Percentiles rank a stretch among this genome's conserved stretches.
Evolutionary conservation across 441 rosid species (phyloP).

Genomic region (Populus tomentosa): DNA sequence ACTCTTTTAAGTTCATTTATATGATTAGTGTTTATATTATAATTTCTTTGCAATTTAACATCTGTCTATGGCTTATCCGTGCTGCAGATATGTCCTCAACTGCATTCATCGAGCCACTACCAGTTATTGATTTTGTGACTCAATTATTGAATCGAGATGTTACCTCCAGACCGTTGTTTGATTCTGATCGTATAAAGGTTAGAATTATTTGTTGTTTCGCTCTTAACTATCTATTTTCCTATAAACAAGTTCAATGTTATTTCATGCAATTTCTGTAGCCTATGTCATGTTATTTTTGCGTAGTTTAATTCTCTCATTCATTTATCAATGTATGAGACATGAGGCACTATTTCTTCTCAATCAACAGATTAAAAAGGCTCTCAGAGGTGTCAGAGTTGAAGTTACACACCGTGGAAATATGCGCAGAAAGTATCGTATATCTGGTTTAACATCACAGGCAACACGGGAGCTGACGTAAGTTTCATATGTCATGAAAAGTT

Average conservation of each 20-base stretch:
- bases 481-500: slow-evolving; percentile 2
- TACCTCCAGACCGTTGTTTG: slow-evolving; percentile 66
- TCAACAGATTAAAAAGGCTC: slow-evolving; percentile 84
- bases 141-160: slow-evolving; percentile 67
- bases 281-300: neutral
- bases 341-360: slow-evolving; percentile 8
- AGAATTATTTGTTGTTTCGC: neutral
- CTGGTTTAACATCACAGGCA: slow-evolving; percentile 86
- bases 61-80: neutral
- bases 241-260: neutral
- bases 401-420: slow-evolving; percentile 95
- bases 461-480: slow-evolving; percentile 89
- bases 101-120: slow-evolving; percentile 86
- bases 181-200: slow-evolving; percentile 95
- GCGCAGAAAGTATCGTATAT: slow-evolving; percentile 93
- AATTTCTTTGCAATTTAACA: neutral
- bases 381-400: slow-evolving; percentile 92
- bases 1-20: neutral
- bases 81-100: slow-evolving; percentile 89
- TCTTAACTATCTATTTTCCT: neutral
- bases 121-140: slow-evolving; percentile 69
- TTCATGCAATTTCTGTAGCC: neutral
- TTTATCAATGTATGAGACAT: neutral
- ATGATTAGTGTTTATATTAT: too few species aligned
- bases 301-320: neutral